phyloP scores from a whole-genome alignment of 352 stramenopile genomes.

The Aphanomyces invadans region DNA sequence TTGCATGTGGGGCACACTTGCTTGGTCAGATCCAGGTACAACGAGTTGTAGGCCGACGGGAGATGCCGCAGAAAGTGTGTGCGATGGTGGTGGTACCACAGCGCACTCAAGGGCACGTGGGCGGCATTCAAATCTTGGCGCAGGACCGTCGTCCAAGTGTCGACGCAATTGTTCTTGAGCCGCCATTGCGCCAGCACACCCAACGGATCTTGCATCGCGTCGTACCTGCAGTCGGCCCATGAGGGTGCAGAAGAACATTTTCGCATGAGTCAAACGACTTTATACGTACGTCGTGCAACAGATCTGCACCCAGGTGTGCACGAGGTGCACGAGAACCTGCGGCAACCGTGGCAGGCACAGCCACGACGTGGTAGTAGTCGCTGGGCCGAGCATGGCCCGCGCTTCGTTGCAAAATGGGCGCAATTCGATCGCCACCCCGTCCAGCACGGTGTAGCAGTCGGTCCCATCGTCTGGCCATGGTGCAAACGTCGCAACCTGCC shows the following conservation, averaged over 20 bases:
- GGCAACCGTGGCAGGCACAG: background rate
- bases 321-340: background rate
- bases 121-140: conserved; percentile 67
- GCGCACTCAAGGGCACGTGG: conserved; percentile 66
- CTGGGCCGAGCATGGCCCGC: background rate
- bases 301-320: conserved; percentile 8
- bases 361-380: background rate
- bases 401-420: conserved; percentile 6
- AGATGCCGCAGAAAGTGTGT: conserved; percentile 64
- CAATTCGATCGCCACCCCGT: background rate
- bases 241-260: too few species aligned
- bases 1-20: conserved; percentile 63
- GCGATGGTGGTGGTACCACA: conserved; percentile 55
- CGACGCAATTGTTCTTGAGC: conserved; percentile 35
- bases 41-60: conserved; percentile 70
- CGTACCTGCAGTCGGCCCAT: conserved; percentile 62
- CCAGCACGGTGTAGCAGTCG: background rate
- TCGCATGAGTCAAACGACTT: too few species aligned
- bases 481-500: too few species aligned
- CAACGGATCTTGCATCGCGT: conserved; percentile 70
- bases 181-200: conserved; percentile 67
- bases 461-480: background rate
- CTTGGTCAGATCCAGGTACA: conserved; percentile 79
- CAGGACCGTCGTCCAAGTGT: conserved; percentile 36
- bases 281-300: conserved; percentile 17